Evolutionary conservation across 805 yeast species (phyloP).

Genomic region (Ogataea henricii): DNA sequence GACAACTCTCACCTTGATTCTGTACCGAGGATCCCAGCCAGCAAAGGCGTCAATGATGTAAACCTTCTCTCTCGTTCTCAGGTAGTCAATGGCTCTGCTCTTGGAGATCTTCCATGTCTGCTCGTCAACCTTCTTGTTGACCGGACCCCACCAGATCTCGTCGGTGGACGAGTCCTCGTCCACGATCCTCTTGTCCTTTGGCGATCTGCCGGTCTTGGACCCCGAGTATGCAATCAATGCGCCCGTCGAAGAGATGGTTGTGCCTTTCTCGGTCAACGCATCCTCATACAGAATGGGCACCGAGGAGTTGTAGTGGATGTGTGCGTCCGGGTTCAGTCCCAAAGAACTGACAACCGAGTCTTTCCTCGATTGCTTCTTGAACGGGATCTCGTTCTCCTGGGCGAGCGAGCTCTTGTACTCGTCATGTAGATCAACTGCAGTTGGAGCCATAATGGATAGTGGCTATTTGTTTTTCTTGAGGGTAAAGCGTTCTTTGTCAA

Average conservation of each 20-base stretch:
- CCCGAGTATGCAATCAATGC: slow-evolving; percentile 97
- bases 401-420: slow-evolving; percentile 31
- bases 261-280: slow-evolving; percentile 85
- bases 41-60: slow-evolving; percentile 96
- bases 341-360: slow-evolving; percentile 37
- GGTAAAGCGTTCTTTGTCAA: background rate
- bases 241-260: slow-evolving; percentile 90
- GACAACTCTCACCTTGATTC: slow-evolving; percentile 91
- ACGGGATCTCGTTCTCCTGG: slow-evolving; percentile 25
- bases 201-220: slow-evolving; percentile 95
- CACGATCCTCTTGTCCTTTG: slow-evolving; percentile 96
- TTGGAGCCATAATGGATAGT: slow-evolving; percentile 43
- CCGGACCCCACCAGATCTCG: slow-evolving; percentile 99
- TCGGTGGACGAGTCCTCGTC: slow-evolving; percentile 86
- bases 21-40: slow-evolving; percentile 98
- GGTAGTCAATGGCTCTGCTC: slow-evolving; percentile 94
- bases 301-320: slow-evolving; percentile 87
- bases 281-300: slow-evolving; percentile 94
- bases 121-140: slow-evolving; percentile 90
- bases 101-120: slow-evolving; percentile 94
- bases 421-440: slow-evolving; percentile 40
- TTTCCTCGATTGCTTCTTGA: slow-evolving; percentile 30
- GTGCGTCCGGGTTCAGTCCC: slow-evolving; percentile 60
- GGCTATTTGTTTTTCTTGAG: background rate
- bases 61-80: slow-evolving; percentile 92